Conservation (phyloP, 1,284 basidiomycete species). For the Afroboletus lepidellus region DNA sequence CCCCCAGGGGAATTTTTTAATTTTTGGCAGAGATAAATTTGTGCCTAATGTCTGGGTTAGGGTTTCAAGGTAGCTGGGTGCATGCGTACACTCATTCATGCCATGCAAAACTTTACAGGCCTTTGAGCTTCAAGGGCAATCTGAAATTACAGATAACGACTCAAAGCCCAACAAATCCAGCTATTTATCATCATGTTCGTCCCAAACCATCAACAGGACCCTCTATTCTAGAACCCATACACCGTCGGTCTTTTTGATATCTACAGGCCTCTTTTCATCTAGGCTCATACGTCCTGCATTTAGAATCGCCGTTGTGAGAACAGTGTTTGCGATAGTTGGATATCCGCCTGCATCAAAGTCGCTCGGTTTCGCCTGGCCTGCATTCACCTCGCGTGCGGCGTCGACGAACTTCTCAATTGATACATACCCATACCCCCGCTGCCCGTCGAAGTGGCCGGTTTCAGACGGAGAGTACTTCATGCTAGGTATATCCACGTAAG, state of each 20-base stretch:
- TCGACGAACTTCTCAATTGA: conserved; percentile 93
- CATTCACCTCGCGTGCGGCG: conserved; percentile 75
- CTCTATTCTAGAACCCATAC: conserved; percentile 69
- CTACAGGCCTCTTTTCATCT: conserved; percentile 82
- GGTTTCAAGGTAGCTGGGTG: too few species aligned
- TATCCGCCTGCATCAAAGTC: conserved; percentile 81
- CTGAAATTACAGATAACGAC: too few species aligned
- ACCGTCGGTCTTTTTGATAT: conserved; percentile 65
- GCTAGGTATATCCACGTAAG: conserved; percentile 38
- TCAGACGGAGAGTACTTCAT: conserved; percentile 94
- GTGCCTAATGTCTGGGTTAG: too few species aligned
- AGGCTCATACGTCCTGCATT: conserved; percentile 87
- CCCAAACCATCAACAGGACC: too few species aligned
- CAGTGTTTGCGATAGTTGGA: conserved; percentile 86
- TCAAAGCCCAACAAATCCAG: too few species aligned
- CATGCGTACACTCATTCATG: too few species aligned
- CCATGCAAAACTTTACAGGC: too few species aligned
- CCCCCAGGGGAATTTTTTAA: too few species aligned
- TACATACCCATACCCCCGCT: conserved; percentile 87
- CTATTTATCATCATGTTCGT: too few species aligned
- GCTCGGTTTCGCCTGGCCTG: conserved; percentile 57
- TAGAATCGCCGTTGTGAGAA: conserved; percentile 89
- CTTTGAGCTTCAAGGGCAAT: too few species aligned
- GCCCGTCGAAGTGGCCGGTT: conserved; percentile 89
- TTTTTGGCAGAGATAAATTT: too few species aligned